Base-by-base conservation (phyloP, 1,284 basidiomycete genomes). In the Leccinum pachyderme region DNA sequence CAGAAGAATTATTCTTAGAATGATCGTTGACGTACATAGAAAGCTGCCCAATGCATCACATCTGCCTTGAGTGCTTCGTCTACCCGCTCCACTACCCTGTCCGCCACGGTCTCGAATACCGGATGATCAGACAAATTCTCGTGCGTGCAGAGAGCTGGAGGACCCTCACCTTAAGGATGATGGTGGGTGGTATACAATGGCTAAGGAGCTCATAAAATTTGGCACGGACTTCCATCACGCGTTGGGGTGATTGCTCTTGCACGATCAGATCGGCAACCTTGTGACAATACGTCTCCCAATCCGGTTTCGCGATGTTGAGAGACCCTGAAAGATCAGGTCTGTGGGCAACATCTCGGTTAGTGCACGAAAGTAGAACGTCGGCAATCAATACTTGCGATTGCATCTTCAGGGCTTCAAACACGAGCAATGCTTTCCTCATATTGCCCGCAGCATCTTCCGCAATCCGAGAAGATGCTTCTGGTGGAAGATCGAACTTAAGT, bases 201-300 rank as follows among this genome's bases (percentile, higher is more conserved):
- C 91, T 93, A 56, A 99, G 78, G 47, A 99, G 79, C 74, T 99
- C 97, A 72, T 99, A 99, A 51, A 98, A 81, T 75, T 96, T 98
- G 35, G 83, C 82, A 53, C 97, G 83, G 9, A 98, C 91, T 67
- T 94, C 92, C 79, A 98, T 90, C 49, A 99, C 84, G 53, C 87
- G 84, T 56, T 89, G 84, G 12, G 97, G 94, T n/a, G 87, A 84
- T 73, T 98, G 97, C 66, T 98, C 93, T 61, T 84, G 81, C n/a
- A 98, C 76, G 63, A 99, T 96, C 65, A 91, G 72, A 69, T 96
- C 93, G n/a, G 92, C 95, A 12, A 98, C 89, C 70, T 95, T 93
- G 62, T 87, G 80, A 63, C 94, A 95, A 70, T 98, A 99, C n/a
- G 89, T 90, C 73, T 99, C 96, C 97, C 97, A 99, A 68, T 99